phyloP scores from a whole-genome alignment of 495 filamentous ascomycete species.

The Podospora fimiseda region DNA sequence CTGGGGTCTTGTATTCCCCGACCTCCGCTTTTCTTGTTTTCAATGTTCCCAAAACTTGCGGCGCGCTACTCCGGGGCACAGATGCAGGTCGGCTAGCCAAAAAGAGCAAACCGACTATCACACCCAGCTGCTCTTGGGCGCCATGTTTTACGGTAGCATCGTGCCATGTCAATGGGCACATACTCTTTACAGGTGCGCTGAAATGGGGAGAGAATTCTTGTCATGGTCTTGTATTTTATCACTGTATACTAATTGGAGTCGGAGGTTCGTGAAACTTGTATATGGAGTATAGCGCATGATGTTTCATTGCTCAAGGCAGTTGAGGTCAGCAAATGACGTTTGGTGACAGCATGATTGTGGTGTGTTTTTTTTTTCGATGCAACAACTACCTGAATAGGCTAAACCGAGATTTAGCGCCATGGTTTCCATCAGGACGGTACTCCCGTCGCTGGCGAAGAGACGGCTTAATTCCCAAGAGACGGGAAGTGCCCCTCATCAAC shows the following conservation, averaged over 20 bases:
- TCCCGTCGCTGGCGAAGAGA: conserved; percentile 1
- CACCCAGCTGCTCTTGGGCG: conserved; percentile 4
- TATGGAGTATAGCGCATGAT: no score
- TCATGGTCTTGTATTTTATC: no score
- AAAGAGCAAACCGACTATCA: conserved; percentile 17
- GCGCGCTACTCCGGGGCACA: conserved; percentile 1
- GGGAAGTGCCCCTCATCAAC: conserved; percentile 1
- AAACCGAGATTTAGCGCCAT: not conserved
- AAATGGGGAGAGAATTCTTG: no score
- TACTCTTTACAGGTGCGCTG: no score
- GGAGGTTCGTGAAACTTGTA: no score
- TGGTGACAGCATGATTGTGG: no score
- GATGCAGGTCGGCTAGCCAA: conserved; percentile 13
- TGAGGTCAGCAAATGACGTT: no score
- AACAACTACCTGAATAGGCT: not conserved
- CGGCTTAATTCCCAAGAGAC: not conserved
- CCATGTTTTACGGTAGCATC: conserved; percentile 15
- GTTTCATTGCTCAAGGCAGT: no score
- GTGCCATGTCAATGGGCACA: conserved; percentile 7
- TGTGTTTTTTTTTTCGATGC: not conserved
- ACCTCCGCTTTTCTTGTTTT: not conserved
- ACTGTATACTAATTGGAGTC: no score
- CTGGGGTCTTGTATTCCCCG: no score
- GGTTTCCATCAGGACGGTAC: conserved; percentile 1
- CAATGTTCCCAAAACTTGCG: not conserved